Evolutionary conservation across 2,329 filamentous ascomycete genomes (phyloP).

Genomic region (Zasmidium cellare): DNA sequence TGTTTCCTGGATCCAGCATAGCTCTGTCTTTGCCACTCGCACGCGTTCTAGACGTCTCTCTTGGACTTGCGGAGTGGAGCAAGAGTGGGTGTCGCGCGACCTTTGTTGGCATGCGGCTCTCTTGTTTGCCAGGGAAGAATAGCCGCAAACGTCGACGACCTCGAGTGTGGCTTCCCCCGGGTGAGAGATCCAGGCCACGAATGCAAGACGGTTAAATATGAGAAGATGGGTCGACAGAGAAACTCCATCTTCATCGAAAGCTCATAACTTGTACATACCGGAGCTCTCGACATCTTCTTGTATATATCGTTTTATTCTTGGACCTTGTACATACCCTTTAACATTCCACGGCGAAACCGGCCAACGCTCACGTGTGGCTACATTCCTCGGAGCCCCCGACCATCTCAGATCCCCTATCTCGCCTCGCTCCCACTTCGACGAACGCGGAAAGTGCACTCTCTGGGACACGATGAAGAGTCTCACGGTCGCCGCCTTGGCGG

Average conservation of each 20-base stretch:
- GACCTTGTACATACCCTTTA: background rate
- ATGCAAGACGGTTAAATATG: slow-evolving; percentile 10
- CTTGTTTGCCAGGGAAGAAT: slow-evolving; percentile 12
- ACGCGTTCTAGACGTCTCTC: slow-evolving; percentile 5
- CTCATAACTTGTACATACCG: background rate
- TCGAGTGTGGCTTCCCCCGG: slow-evolving; percentile 3
- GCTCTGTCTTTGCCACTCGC: background rate
- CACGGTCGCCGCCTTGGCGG: slow-evolving; percentile 21
- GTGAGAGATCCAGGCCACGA: slow-evolving; percentile 4
- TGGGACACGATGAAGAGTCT: slow-evolving; percentile 25
- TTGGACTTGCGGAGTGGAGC: slow-evolving; percentile 9
- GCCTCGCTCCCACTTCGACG: slow-evolving; percentile 8
- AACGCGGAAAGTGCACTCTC: slow-evolving; percentile 19
- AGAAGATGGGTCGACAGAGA: background rate
- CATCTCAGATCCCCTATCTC: slow-evolving; percentile 14
- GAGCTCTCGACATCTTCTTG: background rate
- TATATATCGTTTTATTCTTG: too few species aligned
- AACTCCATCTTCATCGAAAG: too few species aligned
- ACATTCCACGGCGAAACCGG: slow-evolving; percentile 12
- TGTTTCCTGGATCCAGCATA: slow-evolving; percentile 3
- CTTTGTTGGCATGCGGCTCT: slow-evolving; percentile 16
- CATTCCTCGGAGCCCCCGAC: slow-evolving; percentile 17
- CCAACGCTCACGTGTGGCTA: slow-evolving; percentile 11
- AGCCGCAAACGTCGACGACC: slow-evolving; percentile 20
- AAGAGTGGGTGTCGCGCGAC: slow-evolving; percentile 1